phyloP scores from a whole-genome alignment of 352 stramenopile species.

The Globisporangium middletonii region DNA sequence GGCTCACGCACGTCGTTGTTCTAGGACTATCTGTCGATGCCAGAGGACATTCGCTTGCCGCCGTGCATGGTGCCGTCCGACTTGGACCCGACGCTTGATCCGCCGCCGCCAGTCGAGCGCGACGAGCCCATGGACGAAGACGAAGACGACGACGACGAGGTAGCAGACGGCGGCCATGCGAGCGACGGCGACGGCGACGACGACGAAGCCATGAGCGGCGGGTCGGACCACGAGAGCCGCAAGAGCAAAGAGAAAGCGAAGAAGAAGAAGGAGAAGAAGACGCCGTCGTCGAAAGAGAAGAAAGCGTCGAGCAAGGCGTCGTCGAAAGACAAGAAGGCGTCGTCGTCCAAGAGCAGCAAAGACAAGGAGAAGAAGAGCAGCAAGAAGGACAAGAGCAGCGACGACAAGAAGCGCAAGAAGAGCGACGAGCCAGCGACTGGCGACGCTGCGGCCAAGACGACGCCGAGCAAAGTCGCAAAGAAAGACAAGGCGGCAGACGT shows the following conservation, averaged over 20 bases:
- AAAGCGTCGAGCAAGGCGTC: slow-evolving; percentile 13
- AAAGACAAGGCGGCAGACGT: slow-evolving; percentile 28
- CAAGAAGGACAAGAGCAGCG: slow-evolving; percentile 11
- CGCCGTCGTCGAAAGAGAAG: slow-evolving; percentile 24
- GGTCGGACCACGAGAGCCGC: slow-evolving; percentile 15
- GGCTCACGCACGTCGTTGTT: background rate
- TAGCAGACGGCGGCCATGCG: slow-evolving; percentile 11
- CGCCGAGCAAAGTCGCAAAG: slow-evolving; percentile 38
- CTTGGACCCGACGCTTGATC: slow-evolving; percentile 64
- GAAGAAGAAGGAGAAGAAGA: slow-evolving; percentile 25
- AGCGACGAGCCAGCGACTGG: background rate
- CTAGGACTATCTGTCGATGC: slow-evolving; percentile 69
- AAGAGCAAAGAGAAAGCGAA: slow-evolving; percentile 38
- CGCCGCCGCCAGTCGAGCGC: slow-evolving; percentile 35
- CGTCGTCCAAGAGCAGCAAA: slow-evolving; percentile 9
- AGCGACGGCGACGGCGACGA: slow-evolving; percentile 10
- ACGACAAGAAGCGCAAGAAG: slow-evolving; percentile 25
- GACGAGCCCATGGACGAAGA: slow-evolving; percentile 21
- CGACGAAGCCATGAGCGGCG: slow-evolving; percentile 16
- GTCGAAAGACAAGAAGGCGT: slow-evolving; percentile 14
- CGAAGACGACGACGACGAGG: slow-evolving; percentile 21
- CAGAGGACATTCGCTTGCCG: slow-evolving; percentile 67
- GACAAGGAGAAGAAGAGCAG: slow-evolving; percentile 24
- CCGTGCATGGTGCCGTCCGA: slow-evolving; percentile 80
- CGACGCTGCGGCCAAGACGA: background rate